Base-by-base conservation (phyloP, 139 green algal genomes). In the Micractinium conductrix region DNA sequence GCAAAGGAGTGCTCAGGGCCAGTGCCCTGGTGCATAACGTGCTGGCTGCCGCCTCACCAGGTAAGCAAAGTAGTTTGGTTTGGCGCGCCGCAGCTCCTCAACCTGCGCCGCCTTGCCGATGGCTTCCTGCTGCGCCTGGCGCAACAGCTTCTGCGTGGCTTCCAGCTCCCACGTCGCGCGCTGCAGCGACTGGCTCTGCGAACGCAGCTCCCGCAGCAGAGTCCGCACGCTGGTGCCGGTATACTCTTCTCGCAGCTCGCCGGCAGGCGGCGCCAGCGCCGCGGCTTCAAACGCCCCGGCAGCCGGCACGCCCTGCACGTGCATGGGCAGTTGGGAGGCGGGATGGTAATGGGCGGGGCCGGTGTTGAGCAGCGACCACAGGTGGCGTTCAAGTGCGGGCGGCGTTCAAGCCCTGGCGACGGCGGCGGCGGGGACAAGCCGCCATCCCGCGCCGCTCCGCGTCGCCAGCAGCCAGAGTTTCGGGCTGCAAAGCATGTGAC, bases 111-210 rank as follows among this genome's bases (percentile, higher is more conserved):
- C 33, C 65, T 72, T 72, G 14, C 26, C n/a, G 14, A 72, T 33
- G 33, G 43, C 33, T 33, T 72, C 37, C n/a, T 37, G 48, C 45
- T 80, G 45, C 48, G 48, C 67, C 28, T 35, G 37, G 45, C 67
- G 67, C n/a, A 80, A 48, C 45, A 80, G 45, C 9, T 35, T 33
- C 48, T 80, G 74, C 6, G 74, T 80, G n/a, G 74, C 74, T 35
- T 80, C 74, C n/a, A 80, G 45, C 45, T 80, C 74, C 28, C 35
- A 80, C 45, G n/a, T 30, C 48, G 58, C 43, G 48, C 74, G 74
- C 45, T 37, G 48, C 45, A 80, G 48, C 6, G 55, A 45, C 48
- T 80, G 48, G 4, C 48, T 68, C 14, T 67, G 44, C 14, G 35
- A 26, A 3, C 74, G 74, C 33, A 80, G 74, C 45, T 80, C 74